These are phyloP conservation scores for Septoria petroselini DNA, from an alignment of 2,329 filamentous ascomycete genomes.

Conservation along the genomic window DNA sequence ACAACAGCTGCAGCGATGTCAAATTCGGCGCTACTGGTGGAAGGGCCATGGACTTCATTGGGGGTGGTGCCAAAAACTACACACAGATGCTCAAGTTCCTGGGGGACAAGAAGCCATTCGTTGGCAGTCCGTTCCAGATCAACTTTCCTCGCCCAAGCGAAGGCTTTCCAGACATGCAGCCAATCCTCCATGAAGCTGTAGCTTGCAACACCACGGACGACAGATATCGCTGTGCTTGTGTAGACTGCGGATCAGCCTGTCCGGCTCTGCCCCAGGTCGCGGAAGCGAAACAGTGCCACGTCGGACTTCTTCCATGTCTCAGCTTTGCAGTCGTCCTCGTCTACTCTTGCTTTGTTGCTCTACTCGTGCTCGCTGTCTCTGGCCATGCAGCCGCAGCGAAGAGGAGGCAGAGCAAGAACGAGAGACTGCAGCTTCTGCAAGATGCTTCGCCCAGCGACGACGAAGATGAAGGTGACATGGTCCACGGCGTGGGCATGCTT, in stretches of 20 bases:
- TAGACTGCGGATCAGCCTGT: slow-evolving; percentile 86
- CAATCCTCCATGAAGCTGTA: slow-evolving; percentile 70
- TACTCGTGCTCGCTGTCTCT: slow-evolving; percentile 63
- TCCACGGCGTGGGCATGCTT: slow-evolving; percentile 71
- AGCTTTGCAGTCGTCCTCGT: slow-evolving; percentile 88
- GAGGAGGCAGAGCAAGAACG: slow-evolving; percentile 70
- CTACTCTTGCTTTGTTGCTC: slow-evolving; percentile 71
- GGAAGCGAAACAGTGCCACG: slow-evolving; percentile 68
- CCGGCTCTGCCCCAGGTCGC: slow-evolving; percentile 75
- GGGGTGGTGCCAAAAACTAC: slow-evolving; percentile 89
- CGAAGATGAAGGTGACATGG: slow-evolving; percentile 85
- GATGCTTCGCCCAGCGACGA: slow-evolving; percentile 83
- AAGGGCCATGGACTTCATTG: slow-evolving; percentile 92
- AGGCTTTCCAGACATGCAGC: slow-evolving; percentile 65
- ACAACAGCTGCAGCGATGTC: slow-evolving; percentile 96
- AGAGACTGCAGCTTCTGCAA: slow-evolving; percentile 81
- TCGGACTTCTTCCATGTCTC: slow-evolving; percentile 85
- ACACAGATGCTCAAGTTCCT: slow-evolving; percentile 84
- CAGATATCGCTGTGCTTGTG: slow-evolving; percentile 82
- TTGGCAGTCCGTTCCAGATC: slow-evolving; percentile 95
- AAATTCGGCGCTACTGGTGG: slow-evolving; percentile 95
- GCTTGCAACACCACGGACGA: slow-evolving; percentile 87
- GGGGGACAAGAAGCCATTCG: slow-evolving; percentile 79
- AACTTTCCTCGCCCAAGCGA: slow-evolving; percentile 72
- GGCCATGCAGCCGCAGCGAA: slow-evolving; percentile 74